Conservation (phyloP, 1,284 basidiomycete genomes). For the Puccinia novopanici region DNA sequence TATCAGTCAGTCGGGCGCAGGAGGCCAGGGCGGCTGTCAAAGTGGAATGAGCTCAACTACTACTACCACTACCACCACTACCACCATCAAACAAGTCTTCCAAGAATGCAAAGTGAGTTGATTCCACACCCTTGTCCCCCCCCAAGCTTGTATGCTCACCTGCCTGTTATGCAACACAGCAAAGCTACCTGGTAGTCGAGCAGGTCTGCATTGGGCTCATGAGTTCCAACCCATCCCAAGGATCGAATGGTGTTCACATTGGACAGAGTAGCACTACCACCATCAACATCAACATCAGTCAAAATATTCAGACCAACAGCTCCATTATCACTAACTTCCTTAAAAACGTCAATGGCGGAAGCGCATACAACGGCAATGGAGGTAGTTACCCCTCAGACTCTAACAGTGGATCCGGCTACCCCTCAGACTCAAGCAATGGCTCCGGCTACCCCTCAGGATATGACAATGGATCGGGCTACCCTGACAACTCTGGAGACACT, state of each 20-base stretch:
- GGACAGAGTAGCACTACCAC: slow-evolving; percentile 24
- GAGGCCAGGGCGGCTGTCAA: slow-evolving; percentile 16
- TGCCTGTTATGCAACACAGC: slow-evolving; percentile 24
- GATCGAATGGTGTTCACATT: slow-evolving; percentile 28
- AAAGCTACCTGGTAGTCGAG: slow-evolving; percentile 30
- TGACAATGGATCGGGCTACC: too few relatives aligned
- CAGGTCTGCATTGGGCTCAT: slow-evolving; percentile 33
- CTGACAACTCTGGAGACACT: slow-evolving; percentile 4
- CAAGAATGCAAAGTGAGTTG: slow-evolving; percentile 33
- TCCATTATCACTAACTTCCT: slow-evolving; percentile 37
- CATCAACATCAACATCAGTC: slow-evolving; percentile 34
- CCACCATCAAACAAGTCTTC: slow-evolving; percentile 25
- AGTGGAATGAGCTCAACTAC: slow-evolving; percentile 1
- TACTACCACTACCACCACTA: slow-evolving; percentile 2
- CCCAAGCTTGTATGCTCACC: neutral
- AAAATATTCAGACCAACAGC: slow-evolving; percentile 27
- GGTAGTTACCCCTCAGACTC: too few relatives aligned
- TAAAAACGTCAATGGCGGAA: slow-evolving; percentile 42
- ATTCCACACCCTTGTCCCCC: neutral
- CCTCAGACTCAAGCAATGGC: too few relatives aligned
- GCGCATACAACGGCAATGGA: neutral
- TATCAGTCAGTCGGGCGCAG: neutral
- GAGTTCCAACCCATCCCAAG: slow-evolving; percentile 34
- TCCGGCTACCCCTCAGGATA: too few relatives aligned
- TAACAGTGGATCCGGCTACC: too few relatives aligned